A percentile compares a stretch with the other conserved stretches of the same genome.
Evolutionary conservation across 805 yeast genomes (phyloP).

Genomic region (Saccharomycopsis microspora): DNA sequence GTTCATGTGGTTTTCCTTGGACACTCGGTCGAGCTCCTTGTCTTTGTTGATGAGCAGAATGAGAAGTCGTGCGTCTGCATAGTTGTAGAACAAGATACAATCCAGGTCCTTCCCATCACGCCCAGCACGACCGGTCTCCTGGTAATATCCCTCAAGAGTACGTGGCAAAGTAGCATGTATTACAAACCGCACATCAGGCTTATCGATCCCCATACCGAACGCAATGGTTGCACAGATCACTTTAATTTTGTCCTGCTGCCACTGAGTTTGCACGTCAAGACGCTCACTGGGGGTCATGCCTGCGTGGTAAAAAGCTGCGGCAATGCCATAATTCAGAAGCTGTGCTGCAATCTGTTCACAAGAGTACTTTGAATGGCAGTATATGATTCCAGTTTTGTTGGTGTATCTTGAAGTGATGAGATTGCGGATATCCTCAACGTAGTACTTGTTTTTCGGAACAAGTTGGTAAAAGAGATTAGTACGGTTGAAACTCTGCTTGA

Average conservation of each 20-base stretch:
- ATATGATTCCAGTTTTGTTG: conserved; percentile 73
- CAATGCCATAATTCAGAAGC: conserved; percentile 49
- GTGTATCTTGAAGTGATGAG: conserved; percentile 39
- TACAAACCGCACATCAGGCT: conserved; percentile 88
- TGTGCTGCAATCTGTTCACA: conserved; percentile 74
- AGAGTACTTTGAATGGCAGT: conserved; percentile 81
- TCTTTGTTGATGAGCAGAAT: conserved; percentile 74
- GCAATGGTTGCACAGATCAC: conserved; percentile 96
- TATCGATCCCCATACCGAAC: conserved; percentile 98
- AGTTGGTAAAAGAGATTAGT: conserved; percentile 77
- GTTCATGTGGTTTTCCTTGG: conserved; percentile 65
- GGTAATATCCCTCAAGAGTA: conserved; percentile 91
- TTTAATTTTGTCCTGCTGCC: conserved; percentile 68
- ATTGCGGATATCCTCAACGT: conserved; percentile 46
- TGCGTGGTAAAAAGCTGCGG: conserved; percentile 77
- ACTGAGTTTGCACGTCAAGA: conserved; percentile 52
- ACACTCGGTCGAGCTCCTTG: conserved; percentile 46
- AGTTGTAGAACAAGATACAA: conserved; percentile 74
- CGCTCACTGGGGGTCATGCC: conserved; percentile 83
- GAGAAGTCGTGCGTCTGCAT: conserved; percentile 67
- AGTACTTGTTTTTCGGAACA: conserved; percentile 45
- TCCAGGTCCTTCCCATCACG: conserved; percentile 81
- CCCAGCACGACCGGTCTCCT: conserved; percentile 98
- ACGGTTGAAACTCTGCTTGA: conserved; percentile 89
- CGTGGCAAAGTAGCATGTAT: conserved; percentile 83